These are phyloP conservation scores for Leccinellum albellum DNA, from an alignment of 768 basidiomycete species.

Conservation along the genomic window DNA sequence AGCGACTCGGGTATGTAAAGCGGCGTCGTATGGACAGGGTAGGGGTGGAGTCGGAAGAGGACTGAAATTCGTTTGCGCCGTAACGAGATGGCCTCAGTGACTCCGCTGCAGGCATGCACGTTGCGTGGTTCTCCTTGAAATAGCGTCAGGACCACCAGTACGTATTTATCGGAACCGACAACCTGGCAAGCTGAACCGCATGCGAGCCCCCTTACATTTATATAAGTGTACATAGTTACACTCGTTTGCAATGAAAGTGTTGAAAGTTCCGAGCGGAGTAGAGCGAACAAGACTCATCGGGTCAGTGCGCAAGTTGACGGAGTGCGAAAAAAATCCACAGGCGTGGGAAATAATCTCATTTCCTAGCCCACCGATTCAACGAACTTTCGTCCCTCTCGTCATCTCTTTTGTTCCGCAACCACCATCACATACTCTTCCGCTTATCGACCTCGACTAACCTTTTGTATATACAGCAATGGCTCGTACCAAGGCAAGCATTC, in stretches of 20 bases:
- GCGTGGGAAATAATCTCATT: conserved; percentile 28
- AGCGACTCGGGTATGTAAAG: not conserved
- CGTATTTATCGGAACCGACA: not conserved
- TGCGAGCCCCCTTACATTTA: not conserved
- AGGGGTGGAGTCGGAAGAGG: not conserved
- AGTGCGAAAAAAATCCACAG: conserved; percentile 20
- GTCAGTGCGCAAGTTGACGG: conserved; percentile 33
- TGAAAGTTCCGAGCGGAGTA: conserved; percentile 17
- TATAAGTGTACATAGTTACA: not conserved
- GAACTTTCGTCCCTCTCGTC: conserved; percentile 11
- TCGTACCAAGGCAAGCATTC: conserved; percentile 70
- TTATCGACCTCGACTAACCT: not conserved
- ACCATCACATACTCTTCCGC: conserved; percentile 25
- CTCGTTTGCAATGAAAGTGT: not conserved
- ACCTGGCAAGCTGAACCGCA: not conserved
- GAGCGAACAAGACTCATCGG: conserved; percentile 4
- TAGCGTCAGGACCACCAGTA: not conserved
- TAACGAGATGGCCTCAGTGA: not conserved
- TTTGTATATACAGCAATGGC: conserved; percentile 51
- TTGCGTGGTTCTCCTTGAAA: not conserved
- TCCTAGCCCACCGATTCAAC: conserved; percentile 24
- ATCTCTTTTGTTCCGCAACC: conserved; percentile 25
- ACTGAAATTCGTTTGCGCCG: not conserved
- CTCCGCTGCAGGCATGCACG: not conserved
- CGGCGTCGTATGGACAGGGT: not conserved